Percentiles rank a stretch among this genome's conserved stretches.
phyloP scores from a whole-genome alignment of 441 rosid species.

The Brassica balearica region DNA sequence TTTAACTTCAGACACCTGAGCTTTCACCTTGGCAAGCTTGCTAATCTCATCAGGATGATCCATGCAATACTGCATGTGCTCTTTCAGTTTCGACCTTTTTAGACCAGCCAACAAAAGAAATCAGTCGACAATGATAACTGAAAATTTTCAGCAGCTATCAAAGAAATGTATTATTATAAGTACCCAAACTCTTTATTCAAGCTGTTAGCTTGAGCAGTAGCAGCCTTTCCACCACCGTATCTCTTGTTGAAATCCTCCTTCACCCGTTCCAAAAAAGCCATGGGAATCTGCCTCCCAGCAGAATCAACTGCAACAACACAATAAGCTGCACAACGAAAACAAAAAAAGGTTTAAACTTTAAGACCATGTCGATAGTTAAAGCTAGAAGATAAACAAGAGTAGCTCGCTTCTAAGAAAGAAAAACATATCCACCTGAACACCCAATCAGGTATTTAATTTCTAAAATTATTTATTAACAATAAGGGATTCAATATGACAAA shows the following conservation, averaged over 20 bases:
- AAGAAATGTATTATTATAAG: not conserved
- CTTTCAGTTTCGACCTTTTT: conserved; percentile 65
- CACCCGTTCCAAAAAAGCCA: conserved; percentile 66
- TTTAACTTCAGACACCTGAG: conserved; percentile 73
- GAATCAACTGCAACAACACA: conserved; percentile 74
- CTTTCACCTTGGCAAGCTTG: conserved; percentile 74
- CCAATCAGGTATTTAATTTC: not conserved
- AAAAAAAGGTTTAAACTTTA: conserved; percentile 23
- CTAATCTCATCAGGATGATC: conserved; percentile 80
- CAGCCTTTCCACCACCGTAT: conserved; percentile 72
- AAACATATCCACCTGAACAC: not conserved
- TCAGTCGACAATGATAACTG: not conserved
- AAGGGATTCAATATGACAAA: too few relatives aligned
- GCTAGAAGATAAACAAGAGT: not conserved
- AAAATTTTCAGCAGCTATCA: not conserved
- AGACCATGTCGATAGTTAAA: not conserved
- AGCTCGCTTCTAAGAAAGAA: not conserved
- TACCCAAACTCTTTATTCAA: conserved; percentile 71
- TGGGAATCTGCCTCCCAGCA: conserved; percentile 70
- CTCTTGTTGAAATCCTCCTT: conserved; percentile 72
- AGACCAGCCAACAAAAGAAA: not conserved
- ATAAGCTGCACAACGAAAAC: conserved; percentile 52
- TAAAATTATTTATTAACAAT: too few relatives aligned
- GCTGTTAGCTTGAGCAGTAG: conserved; percentile 66
- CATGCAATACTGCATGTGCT: conserved; percentile 70